phyloP scores from a whole-genome alignment of 2,329 filamentous ascomycete genomes.

The Tolypocladium nubicola region DNA sequence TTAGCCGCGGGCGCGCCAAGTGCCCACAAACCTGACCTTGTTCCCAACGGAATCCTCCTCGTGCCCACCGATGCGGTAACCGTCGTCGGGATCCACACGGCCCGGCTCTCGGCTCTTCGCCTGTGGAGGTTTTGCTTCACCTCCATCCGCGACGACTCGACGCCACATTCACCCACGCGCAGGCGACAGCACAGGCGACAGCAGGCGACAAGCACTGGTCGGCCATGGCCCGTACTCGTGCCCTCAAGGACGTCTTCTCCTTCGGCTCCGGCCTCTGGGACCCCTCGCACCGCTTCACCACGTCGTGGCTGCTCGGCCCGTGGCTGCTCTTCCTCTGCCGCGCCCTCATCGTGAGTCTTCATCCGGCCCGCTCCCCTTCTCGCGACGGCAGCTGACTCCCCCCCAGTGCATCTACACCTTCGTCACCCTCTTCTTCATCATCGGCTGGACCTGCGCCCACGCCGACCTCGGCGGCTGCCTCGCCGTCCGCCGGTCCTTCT shows the following conservation, averaged over 20 bases:
- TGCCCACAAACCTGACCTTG: too few species aligned
- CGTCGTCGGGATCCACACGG: background rate
- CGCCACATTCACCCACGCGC: background rate
- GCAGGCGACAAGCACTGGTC: too few species aligned
- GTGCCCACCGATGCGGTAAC: background rate
- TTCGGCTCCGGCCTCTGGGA: conserved; percentile 36
- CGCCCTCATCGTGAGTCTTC: conserved; percentile 39
- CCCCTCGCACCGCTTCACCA: conserved; percentile 58
- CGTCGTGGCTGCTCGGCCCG: conserved; percentile 70
- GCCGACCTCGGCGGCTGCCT: conserved; percentile 29
- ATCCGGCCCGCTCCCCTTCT: background rate
- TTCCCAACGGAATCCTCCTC: too few species aligned
- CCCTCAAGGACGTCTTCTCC: conserved; percentile 16
- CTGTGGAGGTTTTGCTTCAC: background rate
- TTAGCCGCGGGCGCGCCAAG: too few species aligned
- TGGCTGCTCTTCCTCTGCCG: conserved; percentile 48
- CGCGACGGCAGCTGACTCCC: background rate
- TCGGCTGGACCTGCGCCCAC: conserved; percentile 54
- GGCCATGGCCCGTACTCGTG: background rate
- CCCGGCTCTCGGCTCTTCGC: background rate
- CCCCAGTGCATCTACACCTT: conserved; percentile 56
- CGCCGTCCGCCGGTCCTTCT: conserved; percentile 50
- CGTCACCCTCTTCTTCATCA: conserved; percentile 55
- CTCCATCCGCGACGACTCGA: background rate
- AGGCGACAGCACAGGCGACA: background rate